A percentile compares a stretch with the other conserved stretches of the same genome.
phyloP scores from a whole-genome alignment of 1,284 basidiomycete species.

The Tremellales sp. region DNA sequence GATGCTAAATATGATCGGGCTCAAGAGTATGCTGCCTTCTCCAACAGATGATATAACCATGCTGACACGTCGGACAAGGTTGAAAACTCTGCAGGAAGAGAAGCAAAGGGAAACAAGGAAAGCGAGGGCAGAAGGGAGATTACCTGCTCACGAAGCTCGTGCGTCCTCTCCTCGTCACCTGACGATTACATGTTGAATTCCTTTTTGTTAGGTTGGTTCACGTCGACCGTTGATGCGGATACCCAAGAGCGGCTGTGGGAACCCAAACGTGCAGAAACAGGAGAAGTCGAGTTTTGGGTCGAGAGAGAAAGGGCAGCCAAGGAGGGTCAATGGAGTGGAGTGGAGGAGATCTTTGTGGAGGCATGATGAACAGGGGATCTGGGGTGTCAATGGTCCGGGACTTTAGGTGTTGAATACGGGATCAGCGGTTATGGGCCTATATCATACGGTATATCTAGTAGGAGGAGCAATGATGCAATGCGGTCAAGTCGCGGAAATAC shows the following conservation, averaged over 20 bases:
- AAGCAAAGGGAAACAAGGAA: constrained; percentile 74
- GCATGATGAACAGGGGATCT: too few relatives aligned
- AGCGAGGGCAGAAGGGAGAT: constrained; percentile 69
- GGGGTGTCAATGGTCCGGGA: too few relatives aligned
- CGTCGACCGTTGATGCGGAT: constrained; percentile 69
- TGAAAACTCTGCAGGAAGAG: constrained; percentile 86
- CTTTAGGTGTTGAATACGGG: too few relatives aligned
- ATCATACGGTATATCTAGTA: too few relatives aligned
- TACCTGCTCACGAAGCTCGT: constrained; percentile 72
- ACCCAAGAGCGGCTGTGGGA: constrained; percentile 82
- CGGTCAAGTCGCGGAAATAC: too few relatives aligned
- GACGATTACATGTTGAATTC: constrained; percentile 24
- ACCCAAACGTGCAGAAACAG: constrained; percentile 57
- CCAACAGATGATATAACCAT: not conserved
- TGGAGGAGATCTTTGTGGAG: constrained; percentile 77
- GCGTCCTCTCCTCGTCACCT: too few relatives aligned
- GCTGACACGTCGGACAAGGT: constrained; percentile 17
- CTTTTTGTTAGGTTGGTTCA: too few relatives aligned
- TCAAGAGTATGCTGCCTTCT: constrained; percentile 55
- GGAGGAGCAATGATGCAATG: too few relatives aligned
- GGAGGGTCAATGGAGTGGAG: constrained; percentile 60
- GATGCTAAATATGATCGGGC: constrained; percentile 85
- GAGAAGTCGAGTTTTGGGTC: constrained; percentile 73
- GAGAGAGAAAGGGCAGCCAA: constrained; percentile 68
- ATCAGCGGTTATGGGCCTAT: too few relatives aligned